Conservation (phyloP, 306 rosid species). For the Pueraria montana region DNA sequence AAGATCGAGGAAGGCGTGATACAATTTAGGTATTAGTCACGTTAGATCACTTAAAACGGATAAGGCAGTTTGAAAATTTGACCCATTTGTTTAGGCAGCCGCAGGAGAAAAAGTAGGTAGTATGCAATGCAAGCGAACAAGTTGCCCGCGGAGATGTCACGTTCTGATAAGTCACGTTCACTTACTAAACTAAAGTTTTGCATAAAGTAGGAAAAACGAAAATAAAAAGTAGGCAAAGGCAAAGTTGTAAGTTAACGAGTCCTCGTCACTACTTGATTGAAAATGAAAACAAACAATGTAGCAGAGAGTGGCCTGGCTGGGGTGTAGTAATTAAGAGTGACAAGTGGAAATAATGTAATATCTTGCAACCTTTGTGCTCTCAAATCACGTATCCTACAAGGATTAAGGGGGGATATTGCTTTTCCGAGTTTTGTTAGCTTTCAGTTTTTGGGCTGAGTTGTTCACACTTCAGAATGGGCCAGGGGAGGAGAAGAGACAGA, state of each 20-base stretch:
- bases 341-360: conserved; percentile 35
- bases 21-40: conserved; percentile 31
- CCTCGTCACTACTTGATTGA: conserved; percentile 38
- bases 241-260: conserved; percentile 16
- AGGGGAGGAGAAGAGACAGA: background rate
- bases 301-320: no score
- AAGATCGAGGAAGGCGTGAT: conserved; percentile 14
- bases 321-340: conserved; percentile 10
- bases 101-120: conserved; percentile 6
- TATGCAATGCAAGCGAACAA: conserved; percentile 12
- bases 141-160: conserved; percentile 53
- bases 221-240: conserved; percentile 27
- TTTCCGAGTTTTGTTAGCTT: conserved; percentile 18
- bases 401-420: conserved; percentile 35
- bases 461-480: conserved; percentile 36
- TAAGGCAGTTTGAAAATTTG: conserved; percentile 29
- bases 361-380: conserved; percentile 38
- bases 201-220: conserved; percentile 1
- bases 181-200: conserved; percentile 12
- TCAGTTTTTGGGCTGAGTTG: conserved; percentile 24
- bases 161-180: conserved; percentile 39
- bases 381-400: conserved; percentile 20
- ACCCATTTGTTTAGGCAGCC: conserved; percentile 18
- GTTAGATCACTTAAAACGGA: conserved; percentile 31
- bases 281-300: background rate